Conservation (phyloP, 257 asterid genomes). For the Sherardia arvensis region DNA sequence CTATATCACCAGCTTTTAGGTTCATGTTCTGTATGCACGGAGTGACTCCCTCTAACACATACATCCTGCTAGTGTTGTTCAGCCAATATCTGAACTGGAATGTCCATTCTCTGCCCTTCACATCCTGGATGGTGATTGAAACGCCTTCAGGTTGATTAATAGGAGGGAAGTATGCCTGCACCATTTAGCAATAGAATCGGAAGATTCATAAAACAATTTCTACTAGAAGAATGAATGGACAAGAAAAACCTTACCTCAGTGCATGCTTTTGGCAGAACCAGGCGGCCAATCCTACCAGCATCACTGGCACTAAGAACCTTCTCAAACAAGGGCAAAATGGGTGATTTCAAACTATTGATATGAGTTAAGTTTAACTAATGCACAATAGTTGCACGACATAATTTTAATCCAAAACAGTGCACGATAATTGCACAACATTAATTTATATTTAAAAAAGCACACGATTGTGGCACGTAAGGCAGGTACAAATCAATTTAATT, state of each 20-base stretch:
- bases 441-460: too few species aligned
- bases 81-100: conserved; percentile 99
- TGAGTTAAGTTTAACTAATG: conserved; percentile 36
- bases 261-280: conserved; percentile 98
- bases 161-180: conserved; percentile 87
- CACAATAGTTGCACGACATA: too few species aligned
- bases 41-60: conserved; percentile 97
- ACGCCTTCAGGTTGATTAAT: conserved; percentile 93
- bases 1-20: conserved; percentile 97
- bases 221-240: conserved; percentile 1
- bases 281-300: conserved; percentile 97
- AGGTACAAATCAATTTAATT: too few species aligned
- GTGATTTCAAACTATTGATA: conserved; percentile 55
- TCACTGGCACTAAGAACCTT: conserved; percentile 97
- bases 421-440: too few species aligned
- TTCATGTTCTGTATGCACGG: conserved; percentile 99
- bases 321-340: conserved; percentile 82
- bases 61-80: conserved; percentile 96
- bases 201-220: not conserved
- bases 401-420: too few species aligned
- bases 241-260: conserved; percentile 67
- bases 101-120: conserved; percentile 95
- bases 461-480: too few species aligned
- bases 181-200: not conserved
- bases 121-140: conserved; percentile 85